Base-by-base conservation (phyloP, 179 eudicot genomes). In the Spinacia oleracea region DNA sequence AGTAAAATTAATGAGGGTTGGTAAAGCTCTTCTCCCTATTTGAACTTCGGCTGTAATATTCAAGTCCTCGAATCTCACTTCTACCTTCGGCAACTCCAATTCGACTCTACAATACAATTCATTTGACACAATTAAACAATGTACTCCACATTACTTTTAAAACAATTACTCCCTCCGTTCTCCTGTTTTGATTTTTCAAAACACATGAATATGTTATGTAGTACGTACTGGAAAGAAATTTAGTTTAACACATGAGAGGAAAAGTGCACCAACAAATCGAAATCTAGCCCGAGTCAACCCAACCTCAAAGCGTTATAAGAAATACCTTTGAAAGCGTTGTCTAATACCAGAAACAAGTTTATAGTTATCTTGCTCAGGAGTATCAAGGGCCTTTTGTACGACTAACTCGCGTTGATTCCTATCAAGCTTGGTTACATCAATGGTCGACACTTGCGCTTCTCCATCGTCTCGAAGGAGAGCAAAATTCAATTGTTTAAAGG, bases 1-100 rank as follows among this genome's bases (percentile, higher is more conserved):
- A 77, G 83, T 70, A 76, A 75, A 90, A 65, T 95, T 95, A 16
- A 88, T 46, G 29, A 95, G 70, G 56, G 98, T 93, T 51, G 98
- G 98, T 85, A 95, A 80, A 50, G 98, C 98, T 89, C 98, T 90
- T 29, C 86, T 85, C 9, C 98, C 98, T 0, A 88, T 83, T 74
- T 89, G 87, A 59, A 93, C 97, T 40, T 91, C 83, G 0, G 97
- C 95, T 5, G 53, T 74, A 56, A 93, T 70, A 14, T 82, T 86
- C 51, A 95, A 82, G 31, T 89, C 69, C 79, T 90, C 86, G 34
- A 89, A 95, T 80, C 98, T 84, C 65, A 95, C 97, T 84, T 95
- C 98, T 9, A 93, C 87, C 31, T 81, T 91, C 1, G 97, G 98
- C 74, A 90, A 65, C 70, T 88, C 91, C 80, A 93, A 58, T 75